phyloP scores from a whole-genome alignment of 2,329 filamentous ascomycete genomes.

The Xylaria sp. region DNA sequence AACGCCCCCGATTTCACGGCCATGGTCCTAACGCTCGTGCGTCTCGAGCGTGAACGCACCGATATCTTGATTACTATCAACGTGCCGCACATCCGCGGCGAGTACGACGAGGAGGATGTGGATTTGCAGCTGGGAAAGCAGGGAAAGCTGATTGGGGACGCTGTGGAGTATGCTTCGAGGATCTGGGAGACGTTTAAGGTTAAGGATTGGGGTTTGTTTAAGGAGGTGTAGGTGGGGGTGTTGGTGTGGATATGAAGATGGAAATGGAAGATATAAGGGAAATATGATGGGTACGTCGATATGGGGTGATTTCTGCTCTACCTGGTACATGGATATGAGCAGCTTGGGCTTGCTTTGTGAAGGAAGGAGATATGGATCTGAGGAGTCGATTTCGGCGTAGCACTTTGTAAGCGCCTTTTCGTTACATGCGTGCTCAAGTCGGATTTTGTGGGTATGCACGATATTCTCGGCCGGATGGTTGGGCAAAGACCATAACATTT shows the following conservation, averaged over 20 bases:
- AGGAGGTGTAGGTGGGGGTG: conserved; percentile 43
- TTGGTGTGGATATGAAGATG: background rate
- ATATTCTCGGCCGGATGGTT: background rate
- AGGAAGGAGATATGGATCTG: background rate
- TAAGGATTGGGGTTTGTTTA: conserved; percentile 80
- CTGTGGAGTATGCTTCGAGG: conserved; percentile 68
- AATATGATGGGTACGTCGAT: background rate
- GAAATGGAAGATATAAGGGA: background rate
- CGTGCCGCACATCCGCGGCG: conserved; percentile 79
- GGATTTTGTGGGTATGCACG: background rate
- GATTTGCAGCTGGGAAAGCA: conserved; percentile 68
- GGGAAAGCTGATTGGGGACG: conserved; percentile 71
- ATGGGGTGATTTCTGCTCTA: background rate
- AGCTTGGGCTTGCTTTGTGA: background rate
- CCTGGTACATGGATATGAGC: background rate
- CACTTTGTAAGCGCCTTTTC: background rate
- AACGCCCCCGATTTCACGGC: conserved; percentile 68
- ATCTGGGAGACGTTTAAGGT: conserved; percentile 79
- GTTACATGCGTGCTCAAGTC: background rate
- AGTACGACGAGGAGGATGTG: conserved; percentile 75
- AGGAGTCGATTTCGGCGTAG: background rate
- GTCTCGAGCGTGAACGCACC: conserved; percentile 75
- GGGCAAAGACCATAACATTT: background rate
- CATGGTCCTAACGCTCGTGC: conserved; percentile 77
- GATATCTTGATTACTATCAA: conserved; percentile 89